These are phyloP conservation scores for Echria macrotheca DNA, from an alignment of 495 filamentous ascomycete genomes.

Conservation along the genomic window DNA sequence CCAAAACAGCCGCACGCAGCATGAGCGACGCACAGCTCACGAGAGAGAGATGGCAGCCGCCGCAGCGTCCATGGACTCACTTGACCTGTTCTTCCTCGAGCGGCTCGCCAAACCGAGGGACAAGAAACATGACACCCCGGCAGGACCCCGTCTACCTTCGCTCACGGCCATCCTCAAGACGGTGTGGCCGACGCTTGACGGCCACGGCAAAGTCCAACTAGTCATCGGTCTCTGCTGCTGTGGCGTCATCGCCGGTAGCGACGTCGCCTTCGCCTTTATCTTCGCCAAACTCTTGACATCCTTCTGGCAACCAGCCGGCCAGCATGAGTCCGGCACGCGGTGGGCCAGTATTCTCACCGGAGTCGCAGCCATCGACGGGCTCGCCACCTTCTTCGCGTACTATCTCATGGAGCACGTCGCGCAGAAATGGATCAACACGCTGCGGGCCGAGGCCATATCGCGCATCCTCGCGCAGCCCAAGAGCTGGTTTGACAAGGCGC, in stretches of 20 bases:
- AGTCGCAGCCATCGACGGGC: slow-evolving; percentile 61
- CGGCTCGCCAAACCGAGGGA: slow-evolving; percentile 18
- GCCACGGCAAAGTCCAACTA: slow-evolving; percentile 48
- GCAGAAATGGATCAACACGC: slow-evolving; percentile 71
- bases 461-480: slow-evolving; percentile 73
- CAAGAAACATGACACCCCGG: slow-evolving; percentile 11
- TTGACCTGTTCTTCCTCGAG: slow-evolving; percentile 27
- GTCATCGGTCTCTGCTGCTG: slow-evolving; percentile 56
- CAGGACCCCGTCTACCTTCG: slow-evolving; percentile 24
- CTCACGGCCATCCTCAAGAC: slow-evolving; percentile 62
- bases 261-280: slow-evolving; percentile 71
- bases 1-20: slow-evolving; percentile 16
- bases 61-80: slow-evolving; percentile 20
- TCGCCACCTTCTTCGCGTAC: slow-evolving; percentile 58
- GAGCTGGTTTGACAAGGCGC: slow-evolving; percentile 73
- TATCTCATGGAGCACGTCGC: slow-evolving; percentile 66
- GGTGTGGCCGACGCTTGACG: slow-evolving; percentile 61
- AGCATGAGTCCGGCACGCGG: slow-evolving; percentile 43
- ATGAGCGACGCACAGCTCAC: slow-evolving; percentile 2
- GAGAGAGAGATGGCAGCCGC: background rate
- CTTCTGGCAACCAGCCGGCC: slow-evolving; percentile 51
- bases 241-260: slow-evolving; percentile 60
- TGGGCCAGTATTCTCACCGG: slow-evolving; percentile 69
- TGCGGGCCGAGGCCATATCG: slow-evolving; percentile 63
- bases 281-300: slow-evolving; percentile 69